Base-by-base conservation (phyloP, 352 stramenopile genomes). In the Globisporangium yorkense region DNA sequence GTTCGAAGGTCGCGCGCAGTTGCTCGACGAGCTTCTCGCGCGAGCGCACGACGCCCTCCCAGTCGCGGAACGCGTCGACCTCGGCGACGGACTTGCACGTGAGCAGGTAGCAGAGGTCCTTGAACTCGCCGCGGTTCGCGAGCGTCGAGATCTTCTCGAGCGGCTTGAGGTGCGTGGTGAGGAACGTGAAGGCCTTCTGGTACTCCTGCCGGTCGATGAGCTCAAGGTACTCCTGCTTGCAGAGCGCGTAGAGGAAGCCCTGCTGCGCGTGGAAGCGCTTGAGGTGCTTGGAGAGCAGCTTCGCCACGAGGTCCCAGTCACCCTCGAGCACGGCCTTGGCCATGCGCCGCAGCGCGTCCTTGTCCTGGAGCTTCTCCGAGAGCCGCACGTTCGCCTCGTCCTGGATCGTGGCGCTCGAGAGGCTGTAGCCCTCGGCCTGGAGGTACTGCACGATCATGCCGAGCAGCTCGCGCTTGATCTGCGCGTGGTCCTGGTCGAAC, bases 161-260 rank as follows among this genome's bases (percentile, higher is more conserved):
- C 51, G 87, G 84, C 68, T 94, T 94, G 62, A 94, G 77, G 63
- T 93, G 80, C 63, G 86, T 92, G 37, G 82, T 91, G 57, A 96
- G 75, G 65, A 94, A 96, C 51, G 84, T 94, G 61, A 94, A 96
- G 13, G 84, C 87, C 39, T 94, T 94, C 63, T 96, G 84, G 60
- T 91, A 93, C 69, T 94, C 87, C 54, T 94, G 84, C 10, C 87
- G 76, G 58, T 94, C 83, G 56, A 94, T 93, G 27, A 96, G 82
- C 57, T 94, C 84, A 1, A 96, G 67, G 57, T 94, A 94, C 62
- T 96, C 84, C 59, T 96, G 85, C 59, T 92, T 93, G 68, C 81
- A 94, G 3, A 96, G 78, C 15, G 83, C 84, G 63, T 96, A 96
- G 24, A 94, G 74, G 56, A 96, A 96, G 6, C 83, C 83, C 48